Evolutionary conservation across 805 yeast species (phyloP).

Genomic region (Cyberlindnera maritima): DNA sequence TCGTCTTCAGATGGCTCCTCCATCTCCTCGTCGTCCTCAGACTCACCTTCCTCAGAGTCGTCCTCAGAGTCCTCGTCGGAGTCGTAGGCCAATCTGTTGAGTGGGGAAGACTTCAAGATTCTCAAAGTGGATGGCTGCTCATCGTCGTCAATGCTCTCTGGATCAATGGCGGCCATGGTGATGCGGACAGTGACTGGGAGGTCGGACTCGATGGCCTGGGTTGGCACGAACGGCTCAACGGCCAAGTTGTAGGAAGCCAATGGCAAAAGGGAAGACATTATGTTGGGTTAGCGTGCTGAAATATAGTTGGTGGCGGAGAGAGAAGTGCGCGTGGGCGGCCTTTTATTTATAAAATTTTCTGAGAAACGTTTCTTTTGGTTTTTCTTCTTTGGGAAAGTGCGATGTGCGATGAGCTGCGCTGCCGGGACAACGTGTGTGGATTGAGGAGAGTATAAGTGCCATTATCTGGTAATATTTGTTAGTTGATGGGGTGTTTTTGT

Average conservation of each 20-base stretch:
- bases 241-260: conserved; percentile 84
- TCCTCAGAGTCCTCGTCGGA: conserved; percentile 37
- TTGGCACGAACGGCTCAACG: conserved; percentile 82
- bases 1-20: conserved; percentile 51
- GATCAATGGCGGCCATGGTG: conserved; percentile 95
- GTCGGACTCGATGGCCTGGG: conserved; percentile 81
- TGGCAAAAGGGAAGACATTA: conserved; percentile 75
- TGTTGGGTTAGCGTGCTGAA: conserved; percentile 2
- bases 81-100: conserved; percentile 46
- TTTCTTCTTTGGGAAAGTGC: conserved; percentile 24
- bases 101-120: conserved; percentile 63
- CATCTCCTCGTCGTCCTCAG: conserved; percentile 36
- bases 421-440: conserved; percentile 14
- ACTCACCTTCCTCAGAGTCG: conserved; percentile 42
- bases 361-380: conserved; percentile 26
- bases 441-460: too few species aligned
- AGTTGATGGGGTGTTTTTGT: too few species aligned
- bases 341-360: conserved; percentile 13
- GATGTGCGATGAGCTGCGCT: conserved; percentile 22
- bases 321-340: conserved; percentile 6
- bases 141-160: conserved; percentile 77
- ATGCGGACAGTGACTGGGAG: conserved; percentile 87
- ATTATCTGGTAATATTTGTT: too few species aligned
- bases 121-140: conserved; percentile 86
- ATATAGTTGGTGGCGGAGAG: background rate